Percentiles rank a stretch among this genome's conserved stretches.
phyloP scores from a whole-genome alignment of 805 yeast genomes.

The Metschnikowia continentalis region DNA sequence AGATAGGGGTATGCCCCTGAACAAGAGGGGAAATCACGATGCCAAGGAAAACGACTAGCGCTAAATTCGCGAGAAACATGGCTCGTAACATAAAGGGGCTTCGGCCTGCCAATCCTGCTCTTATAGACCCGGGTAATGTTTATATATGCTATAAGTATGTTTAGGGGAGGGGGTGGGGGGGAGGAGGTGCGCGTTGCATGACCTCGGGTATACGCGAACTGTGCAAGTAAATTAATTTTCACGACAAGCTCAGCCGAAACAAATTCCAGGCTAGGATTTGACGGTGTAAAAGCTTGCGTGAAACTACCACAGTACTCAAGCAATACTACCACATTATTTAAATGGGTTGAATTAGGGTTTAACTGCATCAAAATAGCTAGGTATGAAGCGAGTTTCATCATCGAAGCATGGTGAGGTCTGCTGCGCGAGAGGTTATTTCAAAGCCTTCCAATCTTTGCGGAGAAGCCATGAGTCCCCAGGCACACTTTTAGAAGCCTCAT shows the following conservation, averaged over 20 bases:
- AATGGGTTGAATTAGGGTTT: not conserved
- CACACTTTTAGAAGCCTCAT: conserved; percentile 13
- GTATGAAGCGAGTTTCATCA: not conserved
- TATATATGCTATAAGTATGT: too few relatives aligned
- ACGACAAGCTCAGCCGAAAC: not conserved
- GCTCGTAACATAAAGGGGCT: too few relatives aligned
- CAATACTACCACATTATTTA: not conserved
- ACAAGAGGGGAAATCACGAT: not conserved
- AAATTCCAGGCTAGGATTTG: too few relatives aligned
- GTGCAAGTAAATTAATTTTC: not conserved
- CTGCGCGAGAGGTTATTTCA: not conserved
- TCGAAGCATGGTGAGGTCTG: not conserved
- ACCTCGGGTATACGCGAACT: not conserved
- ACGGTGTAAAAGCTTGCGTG: too few relatives aligned
- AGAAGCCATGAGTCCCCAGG: conserved; percentile 17
- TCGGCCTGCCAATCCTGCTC: too few relatives aligned
- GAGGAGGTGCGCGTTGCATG: too few relatives aligned
- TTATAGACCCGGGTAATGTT: too few relatives aligned
- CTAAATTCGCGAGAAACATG: too few relatives aligned
- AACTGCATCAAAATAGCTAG: not conserved
- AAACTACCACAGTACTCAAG: not conserved
- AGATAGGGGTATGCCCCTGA: not conserved
- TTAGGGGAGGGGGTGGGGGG: too few relatives aligned
- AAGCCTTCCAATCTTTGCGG: conserved; percentile 14
- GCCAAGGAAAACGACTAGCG: too few relatives aligned